A percentile compares a stretch with the other conserved stretches of the same genome.
Evolutionary conservation across 306 rosid species (phyloP).

Genomic region (Prunus fruticosa): DNA sequence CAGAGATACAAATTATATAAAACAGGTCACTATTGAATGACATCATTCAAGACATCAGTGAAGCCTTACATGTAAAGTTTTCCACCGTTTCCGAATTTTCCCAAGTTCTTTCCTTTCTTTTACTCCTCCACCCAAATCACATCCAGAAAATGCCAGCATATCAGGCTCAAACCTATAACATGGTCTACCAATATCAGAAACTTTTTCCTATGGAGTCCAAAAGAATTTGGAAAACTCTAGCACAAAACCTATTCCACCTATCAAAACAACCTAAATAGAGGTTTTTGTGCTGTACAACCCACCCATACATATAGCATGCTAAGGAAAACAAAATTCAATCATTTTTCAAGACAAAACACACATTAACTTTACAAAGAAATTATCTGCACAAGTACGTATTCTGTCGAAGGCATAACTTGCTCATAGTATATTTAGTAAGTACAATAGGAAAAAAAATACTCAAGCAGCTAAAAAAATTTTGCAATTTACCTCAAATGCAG

Average conservation of each 20-base stretch:
- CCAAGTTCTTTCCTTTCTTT: conserved; percentile 77
- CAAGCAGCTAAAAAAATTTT: background rate
- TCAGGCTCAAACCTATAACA: conserved; percentile 78
- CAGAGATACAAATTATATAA: background rate
- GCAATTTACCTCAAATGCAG: conserved; percentile 77
- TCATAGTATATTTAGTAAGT: background rate
- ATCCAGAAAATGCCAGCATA: conserved; percentile 96
- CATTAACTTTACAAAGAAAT: background rate
- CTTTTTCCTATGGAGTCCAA: too few relatives aligned
- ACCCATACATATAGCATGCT: background rate
- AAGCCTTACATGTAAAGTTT: conserved; percentile 66
- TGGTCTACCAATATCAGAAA: conserved; percentile 18
- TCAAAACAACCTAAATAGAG: background rate
- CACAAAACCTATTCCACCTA: conserved; percentile 6
- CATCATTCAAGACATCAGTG: conserved; percentile 7
- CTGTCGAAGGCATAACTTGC: background rate
- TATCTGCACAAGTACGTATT: background rate
- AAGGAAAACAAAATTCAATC: background rate
- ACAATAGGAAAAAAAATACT: conserved; percentile 3
- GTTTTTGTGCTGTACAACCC: background rate
- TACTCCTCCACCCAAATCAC: conserved; percentile 93
- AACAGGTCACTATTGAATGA: background rate
- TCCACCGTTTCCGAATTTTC: conserved; percentile 74
- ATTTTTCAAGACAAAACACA: background rate
- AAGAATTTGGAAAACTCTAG: too few relatives aligned